phyloP scores from a whole-genome alignment of 306 rosid genomes.

The Geum urbanum region DNA sequence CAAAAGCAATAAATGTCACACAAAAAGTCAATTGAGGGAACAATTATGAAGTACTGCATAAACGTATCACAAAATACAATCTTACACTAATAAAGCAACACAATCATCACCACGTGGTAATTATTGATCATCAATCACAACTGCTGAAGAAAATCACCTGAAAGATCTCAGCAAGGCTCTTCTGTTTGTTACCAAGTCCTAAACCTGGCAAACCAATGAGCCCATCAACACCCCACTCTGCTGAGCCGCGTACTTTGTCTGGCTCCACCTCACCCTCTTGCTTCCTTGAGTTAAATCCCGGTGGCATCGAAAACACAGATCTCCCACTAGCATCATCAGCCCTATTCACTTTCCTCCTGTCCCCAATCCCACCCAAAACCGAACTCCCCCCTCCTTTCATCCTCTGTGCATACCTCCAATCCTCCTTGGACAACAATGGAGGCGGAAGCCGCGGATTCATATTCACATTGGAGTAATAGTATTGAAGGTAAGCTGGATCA shows the following conservation, averaged over 20 bases:
- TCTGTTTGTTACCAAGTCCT: conserved; percentile 78
- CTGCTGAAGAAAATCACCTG: conserved; percentile 55
- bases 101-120: neutral
- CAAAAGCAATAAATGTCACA: neutral
- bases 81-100: neutral
- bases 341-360: conserved; percentile 58
- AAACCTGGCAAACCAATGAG: conserved; percentile 79
- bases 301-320: conserved; percentile 61
- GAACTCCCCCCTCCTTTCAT: conserved; percentile 70
- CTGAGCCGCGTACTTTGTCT: conserved; percentile 51
- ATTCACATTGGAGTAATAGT: conserved; percentile 78
- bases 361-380: conserved; percentile 80
- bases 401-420: conserved; percentile 77
- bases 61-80: conserved; percentile 4
- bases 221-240: conserved; percentile 84
- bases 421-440: conserved; percentile 83
- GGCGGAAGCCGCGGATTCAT: conserved; percentile 85
- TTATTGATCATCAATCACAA: neutral
- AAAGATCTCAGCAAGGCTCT: conserved; percentile 84
- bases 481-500: conserved; percentile 76
- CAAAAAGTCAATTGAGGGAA: neutral
- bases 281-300: conserved; percentile 63
- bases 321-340: conserved; percentile 54
- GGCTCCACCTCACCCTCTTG: conserved; percentile 50
- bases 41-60: neutral